Conservation (phyloP, 352 stramenopile genomes). For the Pythium sukuiense region DNA sequence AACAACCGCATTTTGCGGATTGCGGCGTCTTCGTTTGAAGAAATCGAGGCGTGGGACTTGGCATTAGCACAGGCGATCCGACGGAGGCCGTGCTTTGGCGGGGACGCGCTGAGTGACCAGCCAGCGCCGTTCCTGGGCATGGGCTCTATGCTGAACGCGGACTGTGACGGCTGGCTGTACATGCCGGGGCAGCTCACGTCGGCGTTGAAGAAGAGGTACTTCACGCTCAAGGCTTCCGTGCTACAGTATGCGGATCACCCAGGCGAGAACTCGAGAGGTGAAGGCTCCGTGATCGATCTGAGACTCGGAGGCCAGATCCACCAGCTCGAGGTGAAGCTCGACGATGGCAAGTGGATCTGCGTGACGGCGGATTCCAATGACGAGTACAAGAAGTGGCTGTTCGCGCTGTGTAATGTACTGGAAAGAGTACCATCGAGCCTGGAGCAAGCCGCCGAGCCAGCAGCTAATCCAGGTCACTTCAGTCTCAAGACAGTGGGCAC, state of each 20-base stretch:
- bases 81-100: conserved; percentile 61
- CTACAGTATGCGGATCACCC: conserved; percentile 69
- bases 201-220: conserved; percentile 73
- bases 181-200: conserved; percentile 59
- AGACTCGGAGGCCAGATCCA: conserved; percentile 46
- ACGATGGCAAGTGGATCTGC: conserved; percentile 56
- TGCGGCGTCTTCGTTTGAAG: conserved; percentile 57
- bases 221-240: conserved; percentile 59
- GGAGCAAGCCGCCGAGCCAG: conserved; percentile 11
- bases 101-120: conserved; percentile 52
- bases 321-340: conserved; percentile 67
- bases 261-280: conserved; percentile 56
- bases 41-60: conserved; percentile 77
- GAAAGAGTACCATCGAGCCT: conserved; percentile 35
- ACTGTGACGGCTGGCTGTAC: conserved; percentile 79
- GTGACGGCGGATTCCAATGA: conserved; percentile 59
- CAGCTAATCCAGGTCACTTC: conserved; percentile 19
- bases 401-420: conserved; percentile 56
- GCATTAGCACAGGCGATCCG: conserved; percentile 47
- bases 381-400: conserved; percentile 62
- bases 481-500: conserved; percentile 2
- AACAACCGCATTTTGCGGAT: conserved; percentile 82
- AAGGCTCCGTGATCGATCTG: conserved; percentile 61
- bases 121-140: conserved; percentile 64
- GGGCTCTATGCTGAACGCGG: conserved; percentile 44